Percentiles rank a stretch among this genome's conserved stretches.
Evolutionary conservation across 257 asterid species (phyloP).

Genomic region (Jacaranda mimosifolia): DNA sequence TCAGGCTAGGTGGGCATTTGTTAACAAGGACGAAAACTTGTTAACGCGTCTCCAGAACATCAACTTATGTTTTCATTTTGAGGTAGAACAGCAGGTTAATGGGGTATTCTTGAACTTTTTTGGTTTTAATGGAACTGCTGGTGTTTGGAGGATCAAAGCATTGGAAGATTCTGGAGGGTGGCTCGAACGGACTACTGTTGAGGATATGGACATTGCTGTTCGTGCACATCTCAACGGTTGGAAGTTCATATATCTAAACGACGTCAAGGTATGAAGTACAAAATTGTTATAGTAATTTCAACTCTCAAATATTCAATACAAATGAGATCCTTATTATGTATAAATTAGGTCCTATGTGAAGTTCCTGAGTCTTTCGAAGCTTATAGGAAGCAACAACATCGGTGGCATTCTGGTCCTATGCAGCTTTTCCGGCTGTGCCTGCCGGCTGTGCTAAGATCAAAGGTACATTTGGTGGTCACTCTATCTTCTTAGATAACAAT

Average conservation of each 20-base stretch:
- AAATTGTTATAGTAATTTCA: neutral
- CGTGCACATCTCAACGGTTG: slow-evolving; percentile 79
- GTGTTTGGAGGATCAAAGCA: slow-evolving; percentile 79
- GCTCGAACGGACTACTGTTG: slow-evolving; percentile 80
- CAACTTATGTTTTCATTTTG: slow-evolving; percentile 73
- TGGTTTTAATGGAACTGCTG: slow-evolving; percentile 83
- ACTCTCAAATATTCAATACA: neutral
- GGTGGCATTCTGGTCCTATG: slow-evolving; percentile 91
- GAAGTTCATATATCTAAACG: slow-evolving; percentile 72
- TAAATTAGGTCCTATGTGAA: slow-evolving; percentile 65
- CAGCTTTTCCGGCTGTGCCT: slow-evolving; percentile 79
- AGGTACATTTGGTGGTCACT: slow-evolving; percentile 46
- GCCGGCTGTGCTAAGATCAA: slow-evolving; percentile 63
- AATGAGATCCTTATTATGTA: neutral
- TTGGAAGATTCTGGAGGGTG: slow-evolving; percentile 82
- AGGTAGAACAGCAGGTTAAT: slow-evolving; percentile 83
- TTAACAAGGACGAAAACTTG: slow-evolving; percentile 77
- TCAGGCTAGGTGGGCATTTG: slow-evolving; percentile 77
- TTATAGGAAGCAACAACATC: slow-evolving; percentile 75
- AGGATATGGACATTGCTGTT: slow-evolving; percentile 79
- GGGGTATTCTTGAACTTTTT: slow-evolving; percentile 77
- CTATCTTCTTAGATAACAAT: neutral
- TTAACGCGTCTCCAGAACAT: slow-evolving; percentile 76
- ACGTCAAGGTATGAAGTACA: slow-evolving; percentile 59
- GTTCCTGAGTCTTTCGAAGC: slow-evolving; percentile 84